Percentiles rank a stretch among this genome's conserved stretches.
Conservation (phyloP, 495 filamentous ascomycete genomes). For the Rostrohypoxylon terebratum region DNA sequence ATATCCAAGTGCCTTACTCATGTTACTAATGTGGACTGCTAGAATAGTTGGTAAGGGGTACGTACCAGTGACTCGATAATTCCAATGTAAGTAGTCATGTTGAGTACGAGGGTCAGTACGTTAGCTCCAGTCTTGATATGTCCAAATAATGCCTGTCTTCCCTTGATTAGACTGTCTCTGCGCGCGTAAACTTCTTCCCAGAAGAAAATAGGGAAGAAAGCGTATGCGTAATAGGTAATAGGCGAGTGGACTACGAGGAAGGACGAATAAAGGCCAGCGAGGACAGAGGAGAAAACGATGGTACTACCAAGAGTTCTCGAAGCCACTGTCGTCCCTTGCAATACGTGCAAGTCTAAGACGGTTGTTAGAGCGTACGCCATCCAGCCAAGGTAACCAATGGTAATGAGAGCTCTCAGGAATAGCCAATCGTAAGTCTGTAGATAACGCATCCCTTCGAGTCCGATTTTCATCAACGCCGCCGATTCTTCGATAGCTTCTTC, state of each 20-base stretch:
- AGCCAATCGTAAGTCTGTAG: constrained; percentile 97
- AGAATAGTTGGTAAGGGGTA: neutral
- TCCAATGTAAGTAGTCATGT: constrained; percentile 72
- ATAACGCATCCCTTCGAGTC: constrained; percentile 88
- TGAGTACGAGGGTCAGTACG: constrained; percentile 68
- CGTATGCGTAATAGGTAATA: constrained; percentile 90
- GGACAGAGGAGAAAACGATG: constrained; percentile 77
- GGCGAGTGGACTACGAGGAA: constrained; percentile 84
- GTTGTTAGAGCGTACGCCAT: constrained; percentile 94
- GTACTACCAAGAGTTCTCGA: constrained; percentile 71
- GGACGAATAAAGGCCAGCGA: constrained; percentile 79
- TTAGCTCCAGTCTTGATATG: constrained; percentile 70
- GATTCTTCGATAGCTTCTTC: constrained; percentile 81
- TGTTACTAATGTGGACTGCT: constrained; percentile 33
- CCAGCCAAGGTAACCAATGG: constrained; percentile 95
- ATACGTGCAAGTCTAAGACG: constrained; percentile 88
- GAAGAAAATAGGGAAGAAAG: constrained; percentile 89
- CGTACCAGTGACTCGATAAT: constrained; percentile 85
- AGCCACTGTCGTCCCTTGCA: constrained; percentile 76
- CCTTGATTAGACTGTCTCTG: constrained; percentile 74
- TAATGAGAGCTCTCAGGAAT: constrained; percentile 93
- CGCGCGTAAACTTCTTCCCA: constrained; percentile 96
- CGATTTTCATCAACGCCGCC: constrained; percentile 77
- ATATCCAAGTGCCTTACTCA: constrained; percentile 74
- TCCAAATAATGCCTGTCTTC: constrained; percentile 74